These are phyloP conservation scores for Aurifilum marmelostoma DNA, from an alignment of 2,329 filamentous ascomycete genomes.

Conservation along the genomic window DNA sequence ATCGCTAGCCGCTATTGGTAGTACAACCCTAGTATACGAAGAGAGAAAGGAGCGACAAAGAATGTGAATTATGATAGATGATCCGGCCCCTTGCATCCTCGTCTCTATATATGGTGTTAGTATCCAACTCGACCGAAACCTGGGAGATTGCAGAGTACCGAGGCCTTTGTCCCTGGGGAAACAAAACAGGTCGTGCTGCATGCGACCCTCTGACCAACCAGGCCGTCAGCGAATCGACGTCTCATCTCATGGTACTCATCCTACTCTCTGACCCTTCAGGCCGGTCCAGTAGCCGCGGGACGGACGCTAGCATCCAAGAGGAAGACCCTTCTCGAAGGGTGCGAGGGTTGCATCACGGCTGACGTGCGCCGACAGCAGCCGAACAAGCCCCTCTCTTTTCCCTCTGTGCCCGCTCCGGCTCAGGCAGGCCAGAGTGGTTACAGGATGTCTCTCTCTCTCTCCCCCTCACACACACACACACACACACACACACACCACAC, in stretches of 20 bases:
- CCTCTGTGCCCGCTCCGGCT: not conserved
- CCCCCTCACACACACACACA: not conserved
- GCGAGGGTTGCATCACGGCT: slow-evolving; percentile 1
- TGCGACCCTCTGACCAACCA: not conserved
- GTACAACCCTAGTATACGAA: not conserved
- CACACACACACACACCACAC: not conserved
- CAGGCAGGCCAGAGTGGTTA: not conserved
- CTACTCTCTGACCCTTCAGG: not conserved
- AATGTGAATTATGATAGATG: not conserved
- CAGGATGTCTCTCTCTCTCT: too few species aligned
- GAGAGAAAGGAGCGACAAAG: not conserved
- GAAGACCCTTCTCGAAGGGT: not conserved
- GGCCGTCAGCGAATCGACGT: not conserved
- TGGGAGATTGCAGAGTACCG: not conserved
- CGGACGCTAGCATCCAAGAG: not conserved
- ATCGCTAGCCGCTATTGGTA: not conserved
- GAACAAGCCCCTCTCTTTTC: not conserved
- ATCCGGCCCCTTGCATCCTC: not conserved
- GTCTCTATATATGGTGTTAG: not conserved
- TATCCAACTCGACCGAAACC: not conserved
- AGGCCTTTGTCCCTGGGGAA: not conserved
- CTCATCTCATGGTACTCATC: slow-evolving; percentile 2
- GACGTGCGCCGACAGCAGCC: not conserved
- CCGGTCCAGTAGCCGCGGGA: not conserved
- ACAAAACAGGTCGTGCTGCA: not conserved